Percentiles rank a stretch among this genome's conserved stretches.
phyloP scores from a whole-genome alignment of 2,329 filamentous ascomycete species.

The Fusarium brachygibbosum region DNA sequence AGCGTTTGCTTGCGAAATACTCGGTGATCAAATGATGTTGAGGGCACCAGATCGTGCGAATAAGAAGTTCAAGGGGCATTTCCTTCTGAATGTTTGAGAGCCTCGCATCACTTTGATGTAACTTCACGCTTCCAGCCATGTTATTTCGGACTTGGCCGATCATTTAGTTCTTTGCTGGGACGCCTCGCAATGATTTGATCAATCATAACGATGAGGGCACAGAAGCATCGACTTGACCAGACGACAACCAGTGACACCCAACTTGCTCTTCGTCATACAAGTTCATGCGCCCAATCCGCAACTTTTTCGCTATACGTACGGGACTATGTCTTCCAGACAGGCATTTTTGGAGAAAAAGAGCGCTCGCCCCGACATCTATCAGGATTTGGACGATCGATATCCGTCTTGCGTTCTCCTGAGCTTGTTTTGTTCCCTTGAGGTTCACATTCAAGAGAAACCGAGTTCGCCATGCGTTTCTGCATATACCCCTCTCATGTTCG shows the following conservation, averaged over 20 bases:
- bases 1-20: conserved; percentile 81
- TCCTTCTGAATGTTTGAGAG: conserved; percentile 77
- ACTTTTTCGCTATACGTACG: not conserved
- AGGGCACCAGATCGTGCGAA: conserved; percentile 87
- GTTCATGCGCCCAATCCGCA: not conserved
- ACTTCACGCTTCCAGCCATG: not conserved
- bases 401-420: not conserved
- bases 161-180: not conserved
- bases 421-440: not conserved
- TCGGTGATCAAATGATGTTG: conserved; percentile 88
- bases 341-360: not conserved
- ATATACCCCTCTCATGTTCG: not conserved
- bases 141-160: not conserved
- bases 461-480: not conserved
- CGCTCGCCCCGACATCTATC: not conserved
- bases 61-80: conserved; percentile 91
- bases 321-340: too few relatives aligned
- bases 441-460: not conserved
- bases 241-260: not conserved
- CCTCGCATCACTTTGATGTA: not conserved
- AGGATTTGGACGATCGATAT: not conserved
- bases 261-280: not conserved
- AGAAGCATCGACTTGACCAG: not conserved
- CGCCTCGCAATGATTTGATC: not conserved
- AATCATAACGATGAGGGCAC: not conserved